These are phyloP conservation scores for Exserohilum turcica DNA, from an alignment of 2,329 filamentous ascomycete species.

Conservation along the genomic window DNA sequence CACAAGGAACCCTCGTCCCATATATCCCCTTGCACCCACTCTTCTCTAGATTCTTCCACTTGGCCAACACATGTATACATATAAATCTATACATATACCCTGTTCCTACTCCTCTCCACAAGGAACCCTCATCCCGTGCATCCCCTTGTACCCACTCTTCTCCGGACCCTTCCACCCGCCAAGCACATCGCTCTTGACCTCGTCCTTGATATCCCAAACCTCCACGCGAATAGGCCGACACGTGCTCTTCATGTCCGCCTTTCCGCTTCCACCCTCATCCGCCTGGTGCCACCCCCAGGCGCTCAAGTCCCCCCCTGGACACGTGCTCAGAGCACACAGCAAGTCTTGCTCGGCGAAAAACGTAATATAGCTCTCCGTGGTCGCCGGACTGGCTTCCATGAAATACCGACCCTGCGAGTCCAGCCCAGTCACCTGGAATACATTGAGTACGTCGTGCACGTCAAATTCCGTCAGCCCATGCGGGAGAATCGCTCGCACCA, in stretches of 20 bases:
- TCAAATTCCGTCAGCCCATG: slow-evolving; percentile 73
- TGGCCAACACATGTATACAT: background rate
- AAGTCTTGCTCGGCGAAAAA: slow-evolving; percentile 82
- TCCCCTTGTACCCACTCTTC: slow-evolving; percentile 65
- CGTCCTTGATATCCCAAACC: slow-evolving; percentile 67
- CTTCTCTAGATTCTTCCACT: too few relatives aligned
- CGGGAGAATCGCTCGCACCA: slow-evolving; percentile 72
- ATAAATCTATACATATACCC: slow-evolving; percentile 7
- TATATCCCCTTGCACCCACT: too few relatives aligned
- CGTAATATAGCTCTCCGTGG: slow-evolving; percentile 61
- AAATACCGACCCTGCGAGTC: slow-evolving; percentile 59
- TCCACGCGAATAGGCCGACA: slow-evolving; percentile 77
- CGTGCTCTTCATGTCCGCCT: slow-evolving; percentile 60
- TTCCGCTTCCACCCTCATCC: slow-evolving; percentile 60
- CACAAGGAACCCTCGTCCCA: too few relatives aligned
- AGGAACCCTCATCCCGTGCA: slow-evolving; percentile 67
- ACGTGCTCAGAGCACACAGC: slow-evolving; percentile 69
- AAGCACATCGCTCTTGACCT: slow-evolving; percentile 39
- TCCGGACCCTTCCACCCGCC: slow-evolving; percentile 67
- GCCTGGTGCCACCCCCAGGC: slow-evolving; percentile 74
- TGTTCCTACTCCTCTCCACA: slow-evolving; percentile 39
- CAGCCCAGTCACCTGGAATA: slow-evolving; percentile 83
- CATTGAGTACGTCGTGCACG: slow-evolving; percentile 83
- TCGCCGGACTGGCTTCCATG: slow-evolving; percentile 58
- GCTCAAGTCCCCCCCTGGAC: slow-evolving; percentile 80